Base-by-base conservation (phyloP, 148 eudicot species). In the Cornus kousa region DNA sequence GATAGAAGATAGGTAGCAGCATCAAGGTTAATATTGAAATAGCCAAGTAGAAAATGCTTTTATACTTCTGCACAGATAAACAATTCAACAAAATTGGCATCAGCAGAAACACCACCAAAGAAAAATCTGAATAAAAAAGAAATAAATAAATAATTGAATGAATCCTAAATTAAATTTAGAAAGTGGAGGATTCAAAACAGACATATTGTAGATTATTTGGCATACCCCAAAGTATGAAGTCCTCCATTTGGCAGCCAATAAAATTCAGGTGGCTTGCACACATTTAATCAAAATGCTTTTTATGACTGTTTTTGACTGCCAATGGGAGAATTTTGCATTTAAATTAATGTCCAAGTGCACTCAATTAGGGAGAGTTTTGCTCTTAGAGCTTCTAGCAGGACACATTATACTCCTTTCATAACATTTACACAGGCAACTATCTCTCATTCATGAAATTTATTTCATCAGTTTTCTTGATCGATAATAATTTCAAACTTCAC, bases 31-130 rank as follows among this genome's bases (percentile, higher is more conserved):
- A n/a, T n/a, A n/a, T n/a, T n/a, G n/a, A n/a, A n/a, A n/a, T n/a
- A n/a, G n/a, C n/a, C n/a, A n/a, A n/a, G n/a, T n/a, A n/a, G n/a
- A n/a, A n/a, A n/a, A n/a, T n/a, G n/a, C 87, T 91, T 31, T 90
- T 84, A 57, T 91, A 87, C 89, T 93, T 95, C 99, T 95, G 97
- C 83, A 88, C 7, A 72, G 33, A 74, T 71, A 70, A 74, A 65
- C 48, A 70, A 60, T 57, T 46, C 57, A 67, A 60, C 73, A 75
- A 40, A 0, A 5, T 13, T 35, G 35, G n/a, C 24, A 50, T 19
- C 39, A 65, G 48, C 28, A n/a, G 53, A 7, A 10, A 7, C 9
- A 69, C 22, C 37, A n/a, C 3, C 32, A 71, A n/a, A 14, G 57
- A 53, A 70, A 57, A 78, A 68, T 3, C 5, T 39, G 4, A 69